Evolutionary conservation across 352 stramenopile species (phyloP).

Genomic region (Aphanomyces invadans): DNA sequence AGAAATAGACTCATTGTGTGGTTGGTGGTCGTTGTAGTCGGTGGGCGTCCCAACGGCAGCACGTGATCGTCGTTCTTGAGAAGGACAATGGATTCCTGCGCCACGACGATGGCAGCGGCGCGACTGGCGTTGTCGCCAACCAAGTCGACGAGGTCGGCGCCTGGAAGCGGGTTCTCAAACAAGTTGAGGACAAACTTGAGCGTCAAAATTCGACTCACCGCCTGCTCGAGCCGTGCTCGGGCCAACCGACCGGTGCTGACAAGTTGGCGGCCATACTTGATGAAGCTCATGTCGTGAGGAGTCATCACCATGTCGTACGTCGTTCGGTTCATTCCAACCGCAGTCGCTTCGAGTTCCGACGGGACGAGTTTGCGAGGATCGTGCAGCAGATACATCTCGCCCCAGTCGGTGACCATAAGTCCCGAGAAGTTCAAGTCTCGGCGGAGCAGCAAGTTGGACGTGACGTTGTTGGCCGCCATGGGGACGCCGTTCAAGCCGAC

Average conservation of each 20-base stretch:
- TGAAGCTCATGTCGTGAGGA: slow-evolving; percentile 93
- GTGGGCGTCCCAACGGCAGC: slow-evolving; percentile 28
- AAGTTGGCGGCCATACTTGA: slow-evolving; percentile 22
- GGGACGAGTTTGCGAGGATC: slow-evolving; percentile 44
- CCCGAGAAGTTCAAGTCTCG: slow-evolving; percentile 81
- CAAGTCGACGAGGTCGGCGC: slow-evolving; percentile 31
- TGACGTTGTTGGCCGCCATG: slow-evolving; percentile 69
- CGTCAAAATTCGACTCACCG: slow-evolving; percentile 50
- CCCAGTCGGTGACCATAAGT: slow-evolving; percentile 87
- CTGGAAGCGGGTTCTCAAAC: slow-evolving; percentile 51
- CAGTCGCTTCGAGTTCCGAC: slow-evolving; percentile 42
- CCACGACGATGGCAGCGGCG: slow-evolving; percentile 45
- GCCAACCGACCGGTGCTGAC: slow-evolving; percentile 39
- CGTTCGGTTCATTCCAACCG: slow-evolving; percentile 54
- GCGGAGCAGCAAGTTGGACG: slow-evolving; percentile 48
- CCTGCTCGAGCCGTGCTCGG: slow-evolving; percentile 53
- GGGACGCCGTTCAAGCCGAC: slow-evolving; percentile 87
- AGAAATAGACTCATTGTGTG: no score
- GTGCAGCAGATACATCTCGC: slow-evolving; percentile 85
- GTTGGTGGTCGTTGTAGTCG: no score
- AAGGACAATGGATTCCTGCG: slow-evolving; percentile 68
- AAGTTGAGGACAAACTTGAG: slow-evolving; percentile 64
- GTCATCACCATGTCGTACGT: slow-evolving; percentile 69
- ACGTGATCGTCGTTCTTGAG: slow-evolving; percentile 51
- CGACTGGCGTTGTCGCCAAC: slow-evolving; percentile 49